Conservation (phyloP, 768 basidiomycete species). For the Sporobolomyces pararoseus region DNA sequence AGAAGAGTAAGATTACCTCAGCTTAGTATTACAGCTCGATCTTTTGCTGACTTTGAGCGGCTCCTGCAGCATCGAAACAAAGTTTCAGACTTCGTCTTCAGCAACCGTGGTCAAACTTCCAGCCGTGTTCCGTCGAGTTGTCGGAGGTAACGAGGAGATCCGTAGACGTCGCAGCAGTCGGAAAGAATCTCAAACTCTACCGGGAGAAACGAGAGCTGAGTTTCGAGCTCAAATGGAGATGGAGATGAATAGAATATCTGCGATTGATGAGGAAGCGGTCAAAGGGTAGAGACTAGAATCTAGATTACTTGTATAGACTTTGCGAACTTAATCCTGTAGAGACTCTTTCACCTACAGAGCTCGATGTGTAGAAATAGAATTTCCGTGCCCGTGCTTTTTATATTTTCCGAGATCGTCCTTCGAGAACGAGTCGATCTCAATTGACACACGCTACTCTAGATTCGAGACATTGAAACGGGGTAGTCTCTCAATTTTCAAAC, state of each 20-base stretch:
- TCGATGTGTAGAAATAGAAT: too few relatives aligned
- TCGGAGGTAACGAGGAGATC: neutral
- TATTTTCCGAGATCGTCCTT: too few relatives aligned
- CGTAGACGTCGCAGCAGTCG: constrained; percentile 13
- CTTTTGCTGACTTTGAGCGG: neutral
- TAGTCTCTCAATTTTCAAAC: too few relatives aligned
- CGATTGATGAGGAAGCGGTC: constrained; percentile 6
- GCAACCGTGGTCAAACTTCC: constrained; percentile 22
- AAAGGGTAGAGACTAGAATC: neutral
- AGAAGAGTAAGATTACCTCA: constrained; percentile 15
- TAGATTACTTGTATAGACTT: neutral
- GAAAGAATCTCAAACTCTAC: neutral
- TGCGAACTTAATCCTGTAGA: neutral
- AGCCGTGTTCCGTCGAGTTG: constrained; percentile 5
- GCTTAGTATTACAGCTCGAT: neutral
- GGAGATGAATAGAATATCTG: neutral
- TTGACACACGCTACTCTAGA: too few relatives aligned
- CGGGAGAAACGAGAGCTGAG: constrained; percentile 25
- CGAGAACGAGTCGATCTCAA: too few relatives aligned
- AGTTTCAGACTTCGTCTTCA: constrained; percentile 10
- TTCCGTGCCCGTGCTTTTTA: too few relatives aligned
- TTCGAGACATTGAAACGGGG: too few relatives aligned
- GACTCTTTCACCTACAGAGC: too few relatives aligned
- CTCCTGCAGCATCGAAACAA: constrained; percentile 8
- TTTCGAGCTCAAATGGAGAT: constrained; percentile 12